A percentile compares a stretch with the other conserved stretches of the same genome.
phyloP scores from a whole-genome alignment of 495 filamentous ascomycete species.

The Poronia punctata region DNA sequence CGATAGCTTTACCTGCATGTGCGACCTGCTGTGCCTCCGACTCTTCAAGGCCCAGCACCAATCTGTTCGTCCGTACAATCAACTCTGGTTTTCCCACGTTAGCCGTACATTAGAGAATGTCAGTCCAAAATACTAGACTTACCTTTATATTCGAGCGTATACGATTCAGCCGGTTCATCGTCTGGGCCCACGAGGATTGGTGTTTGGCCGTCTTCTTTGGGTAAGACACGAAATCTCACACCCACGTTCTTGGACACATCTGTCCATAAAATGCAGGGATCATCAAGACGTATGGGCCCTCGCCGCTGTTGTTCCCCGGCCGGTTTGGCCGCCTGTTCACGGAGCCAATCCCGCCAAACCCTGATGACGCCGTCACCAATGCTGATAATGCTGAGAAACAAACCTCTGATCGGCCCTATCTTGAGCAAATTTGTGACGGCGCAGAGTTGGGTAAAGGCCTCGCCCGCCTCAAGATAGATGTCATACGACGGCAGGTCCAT shows the following conservation, averaged over 20 bases:
- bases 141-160: constrained; percentile 57
- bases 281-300: constrained; percentile 9
- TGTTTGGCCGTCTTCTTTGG: constrained; percentile 11
- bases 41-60: constrained; percentile 52
- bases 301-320: constrained; percentile 12
- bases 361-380: constrained; percentile 58
- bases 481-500: constrained; percentile 44
- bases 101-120: background rate
- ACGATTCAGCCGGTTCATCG: constrained; percentile 53
- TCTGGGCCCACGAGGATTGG: constrained; percentile 43
- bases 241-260: constrained; percentile 49
- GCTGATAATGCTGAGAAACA: constrained; percentile 54
- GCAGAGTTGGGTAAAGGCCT: constrained; percentile 66
- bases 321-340: constrained; percentile 27
- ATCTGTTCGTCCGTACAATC: constrained; percentile 50
- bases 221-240: constrained; percentile 46
- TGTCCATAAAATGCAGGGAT: constrained; percentile 49
- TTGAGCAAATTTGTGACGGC: constrained; percentile 62
- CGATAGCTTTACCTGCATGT: constrained; percentile 51
- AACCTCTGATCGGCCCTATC: constrained; percentile 48
- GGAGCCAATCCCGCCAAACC: constrained; percentile 63
- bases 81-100: constrained; percentile 41
- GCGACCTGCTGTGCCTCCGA: constrained; percentile 43
- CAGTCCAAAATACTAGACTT: constrained; percentile 8
- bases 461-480: constrained; percentile 58